A percentile compares a stretch with the other conserved stretches of the same genome.
Conservation (phyloP, 805 yeast genomes). For the Candida parachauliodes region DNA sequence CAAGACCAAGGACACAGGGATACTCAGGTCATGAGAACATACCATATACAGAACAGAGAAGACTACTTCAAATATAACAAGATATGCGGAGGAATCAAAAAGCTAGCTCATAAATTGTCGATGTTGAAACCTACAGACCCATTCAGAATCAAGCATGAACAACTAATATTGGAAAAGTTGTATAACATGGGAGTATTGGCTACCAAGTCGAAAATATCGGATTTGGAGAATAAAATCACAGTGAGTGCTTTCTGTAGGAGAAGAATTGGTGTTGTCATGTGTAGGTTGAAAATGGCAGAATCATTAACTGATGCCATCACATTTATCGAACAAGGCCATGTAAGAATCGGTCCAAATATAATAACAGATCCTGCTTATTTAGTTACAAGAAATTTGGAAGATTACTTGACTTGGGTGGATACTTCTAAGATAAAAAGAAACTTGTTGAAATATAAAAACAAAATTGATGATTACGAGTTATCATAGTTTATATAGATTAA, state of each 20-base stretch:
- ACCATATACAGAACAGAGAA: conserved; percentile 90
- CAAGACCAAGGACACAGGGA: conserved; percentile 94
- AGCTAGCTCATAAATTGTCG: conserved; percentile 81
- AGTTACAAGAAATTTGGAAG: conserved; percentile 92
- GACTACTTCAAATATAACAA: conserved; percentile 93
- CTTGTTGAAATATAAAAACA: conserved; percentile 80
- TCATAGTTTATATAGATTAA: conserved; percentile 22
- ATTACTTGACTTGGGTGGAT: conserved; percentile 97
- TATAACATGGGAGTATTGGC: conserved; percentile 85
- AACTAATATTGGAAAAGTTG: conserved; percentile 78
- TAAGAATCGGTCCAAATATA: conserved; percentile 93
- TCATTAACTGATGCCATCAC: conserved; percentile 84
- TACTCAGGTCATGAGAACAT: conserved; percentile 92
- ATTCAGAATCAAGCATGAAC: conserved; percentile 83
- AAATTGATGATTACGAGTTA: conserved; percentile 57
- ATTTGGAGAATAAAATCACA: conserved; percentile 84
- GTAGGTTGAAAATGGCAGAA: conserved; percentile 90
- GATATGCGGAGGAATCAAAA: conserved; percentile 87
- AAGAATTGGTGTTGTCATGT: conserved; percentile 92
- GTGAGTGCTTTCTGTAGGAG: conserved; percentile 92
- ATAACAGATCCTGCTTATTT: conserved; percentile 94
- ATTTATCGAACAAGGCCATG: conserved; percentile 95
- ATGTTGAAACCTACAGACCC: conserved; percentile 85
- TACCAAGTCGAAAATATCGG: conserved; percentile 86
- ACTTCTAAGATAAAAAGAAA: conserved; percentile 88